Base-by-base conservation (phyloP, 163 green algal genomes). In the Trebouxia gelatinosa region DNA sequence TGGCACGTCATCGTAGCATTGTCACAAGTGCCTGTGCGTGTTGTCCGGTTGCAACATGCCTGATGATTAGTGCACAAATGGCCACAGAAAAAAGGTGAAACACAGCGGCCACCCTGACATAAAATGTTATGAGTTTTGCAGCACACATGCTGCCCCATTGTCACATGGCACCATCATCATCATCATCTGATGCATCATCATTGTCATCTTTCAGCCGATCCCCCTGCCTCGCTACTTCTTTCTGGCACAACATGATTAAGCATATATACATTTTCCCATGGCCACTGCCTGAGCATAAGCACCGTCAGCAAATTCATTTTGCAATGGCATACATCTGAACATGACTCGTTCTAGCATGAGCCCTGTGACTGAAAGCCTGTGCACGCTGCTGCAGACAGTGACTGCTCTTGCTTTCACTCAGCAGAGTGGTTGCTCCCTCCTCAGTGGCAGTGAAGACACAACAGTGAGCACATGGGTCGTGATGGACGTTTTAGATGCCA, bases 401-500 rank as follows among this genome's bases (percentile, higher is more conserved):
- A 92, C 87, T 2, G 77, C 74, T 23, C 82, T 97, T 39, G 74
- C 82, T 0, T 95, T 95, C 66, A 37, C 50, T 9, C 79, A 74
- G 4, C 81, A 88, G 37, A 72, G 65, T 34, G 85, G 86, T 28
- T 57, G 50, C 2, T 13, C 94, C 71, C 80, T 97, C 19, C 28
- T 97, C 19, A 92, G 78, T 58, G 90, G 85, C 4, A 84, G 87
- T 2, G 89, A 95, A 43, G 93, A 97, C 81, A 92, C 87, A 0
- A 59, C 92, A 35, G 86, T 92, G 7, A 78, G 82, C 34, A 81
- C 80, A 4, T 97, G 92, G 92, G 74, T 91, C 43, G 67, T 96
- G 31, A 77, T 84, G 6, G 85, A 93, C 16, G 70, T 93, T 23
- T 51, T 94, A 64, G 90, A 96, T 70, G 71, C 64, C 32, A 39